These are phyloP conservation scores for Oenanthe javanica DNA, from an alignment of 140 eudicot species.

Conservation along the genomic window DNA sequence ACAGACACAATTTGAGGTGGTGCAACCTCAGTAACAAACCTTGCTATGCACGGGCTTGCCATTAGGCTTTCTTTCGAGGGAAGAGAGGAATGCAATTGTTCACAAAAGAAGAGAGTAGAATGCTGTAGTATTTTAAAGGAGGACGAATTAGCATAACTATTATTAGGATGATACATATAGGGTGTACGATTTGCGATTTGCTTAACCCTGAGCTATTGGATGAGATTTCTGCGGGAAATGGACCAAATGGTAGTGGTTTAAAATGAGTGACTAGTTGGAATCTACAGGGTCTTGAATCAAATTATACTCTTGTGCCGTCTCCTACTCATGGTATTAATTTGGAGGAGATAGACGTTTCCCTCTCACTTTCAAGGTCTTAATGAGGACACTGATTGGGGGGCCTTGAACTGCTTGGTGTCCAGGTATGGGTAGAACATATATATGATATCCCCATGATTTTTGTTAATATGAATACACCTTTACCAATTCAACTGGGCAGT, in stretches of 20 bases:
- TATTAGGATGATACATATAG: constrained; percentile 6
- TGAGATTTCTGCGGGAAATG: background rate
- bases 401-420: constrained; percentile 5
- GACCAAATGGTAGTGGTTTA: background rate
- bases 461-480: constrained; percentile 2
- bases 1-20: constrained; percentile 28
- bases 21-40: constrained; percentile 33
- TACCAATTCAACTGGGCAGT: background rate
- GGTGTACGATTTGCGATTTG: constrained; percentile 8
- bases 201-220: background rate
- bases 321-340: constrained; percentile 19
- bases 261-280: constrained; percentile 6
- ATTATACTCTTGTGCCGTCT: constrained; percentile 26
- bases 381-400: background rate
- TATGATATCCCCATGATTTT: background rate
- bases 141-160: background rate
- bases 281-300: background rate
- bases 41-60: constrained; percentile 20
- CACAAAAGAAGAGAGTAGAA: background rate
- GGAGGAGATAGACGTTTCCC: background rate
- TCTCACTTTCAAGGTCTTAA: background rate
- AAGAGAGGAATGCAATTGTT: constrained; percentile 7
- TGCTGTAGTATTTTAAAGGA: background rate
- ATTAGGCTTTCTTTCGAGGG: constrained; percentile 5
- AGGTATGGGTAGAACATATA: background rate